phyloP scores from a whole-genome alignment of 1,284 basidiomycete species.

The Boletus hoseneyae region DNA sequence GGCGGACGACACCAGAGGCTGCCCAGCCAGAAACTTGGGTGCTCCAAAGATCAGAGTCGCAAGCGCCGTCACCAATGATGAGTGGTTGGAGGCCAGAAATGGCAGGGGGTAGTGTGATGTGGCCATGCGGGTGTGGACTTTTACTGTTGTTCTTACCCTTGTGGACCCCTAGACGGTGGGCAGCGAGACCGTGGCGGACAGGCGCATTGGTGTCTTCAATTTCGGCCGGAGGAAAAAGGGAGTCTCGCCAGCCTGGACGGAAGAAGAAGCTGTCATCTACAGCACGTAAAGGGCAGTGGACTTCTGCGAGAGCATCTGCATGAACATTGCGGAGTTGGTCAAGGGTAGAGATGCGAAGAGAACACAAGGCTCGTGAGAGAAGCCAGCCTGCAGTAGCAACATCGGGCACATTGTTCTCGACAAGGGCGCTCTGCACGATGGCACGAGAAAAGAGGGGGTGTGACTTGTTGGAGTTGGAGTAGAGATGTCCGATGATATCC shows the following conservation, averaged over 20 bases:
- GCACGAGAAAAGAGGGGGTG: slow-evolving; percentile 61
- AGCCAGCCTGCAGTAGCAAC: slow-evolving; percentile 61
- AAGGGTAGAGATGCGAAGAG: slow-evolving; percentile 49
- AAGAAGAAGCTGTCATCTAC: slow-evolving; percentile 70
- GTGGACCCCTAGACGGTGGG: slow-evolving; percentile 26
- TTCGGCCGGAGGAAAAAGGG: slow-evolving; percentile 41
- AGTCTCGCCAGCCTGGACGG: slow-evolving; percentile 53
- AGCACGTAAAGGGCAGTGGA: slow-evolving; percentile 48
- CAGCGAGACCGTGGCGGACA: slow-evolving; percentile 16
- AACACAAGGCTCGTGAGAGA: slow-evolving; percentile 55
- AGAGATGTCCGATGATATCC: slow-evolving; percentile 68
- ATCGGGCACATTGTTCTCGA: slow-evolving; percentile 59
- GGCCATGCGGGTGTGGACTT: slow-evolving; percentile 30
- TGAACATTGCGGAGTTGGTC: slow-evolving; percentile 58
- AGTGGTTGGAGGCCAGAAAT: slow-evolving; percentile 52
- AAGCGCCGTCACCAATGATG: slow-evolving; percentile 70
- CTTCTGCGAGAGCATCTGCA: slow-evolving; percentile 51
- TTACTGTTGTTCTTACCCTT: slow-evolving; percentile 30
- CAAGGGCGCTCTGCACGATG: slow-evolving; percentile 62
- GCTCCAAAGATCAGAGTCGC: slow-evolving; percentile 62
- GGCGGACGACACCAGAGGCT: slow-evolving; percentile 52
- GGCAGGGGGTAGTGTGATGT: slow-evolving; percentile 25
- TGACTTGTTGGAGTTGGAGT: slow-evolving; percentile 58
- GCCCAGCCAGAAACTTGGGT: slow-evolving; percentile 59
- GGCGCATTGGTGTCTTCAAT: slow-evolving; percentile 29